Evolutionary conservation across 371 early-diverging fungal species (phyloP).

Genomic region (Haplosporangium sp.): DNA sequence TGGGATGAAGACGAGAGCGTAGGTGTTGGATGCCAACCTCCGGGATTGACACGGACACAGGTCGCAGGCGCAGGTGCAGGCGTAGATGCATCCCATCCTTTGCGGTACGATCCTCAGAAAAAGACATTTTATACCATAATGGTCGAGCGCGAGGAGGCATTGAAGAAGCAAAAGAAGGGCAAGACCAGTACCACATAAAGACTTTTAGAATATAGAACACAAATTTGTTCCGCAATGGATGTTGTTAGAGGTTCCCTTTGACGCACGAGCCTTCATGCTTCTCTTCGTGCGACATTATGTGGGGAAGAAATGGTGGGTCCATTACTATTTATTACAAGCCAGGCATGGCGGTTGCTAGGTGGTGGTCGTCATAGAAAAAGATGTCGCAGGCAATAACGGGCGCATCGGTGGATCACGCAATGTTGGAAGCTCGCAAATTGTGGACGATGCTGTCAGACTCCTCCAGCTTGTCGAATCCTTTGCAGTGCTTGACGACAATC

Average conservation of each 20-base stretch:
- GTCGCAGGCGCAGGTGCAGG: neutral
- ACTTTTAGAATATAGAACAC: neutral
- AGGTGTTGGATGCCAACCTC: conserved; percentile 36
- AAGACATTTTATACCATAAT: conserved; percentile 48
- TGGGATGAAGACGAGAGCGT: conserved; percentile 46
- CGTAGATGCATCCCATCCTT: neutral
- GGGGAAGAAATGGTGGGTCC: neutral
- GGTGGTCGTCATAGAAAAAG: neutral
- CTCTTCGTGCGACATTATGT: neutral
- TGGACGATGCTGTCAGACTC: conserved; percentile 53
- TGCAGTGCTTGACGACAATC: conserved; percentile 51
- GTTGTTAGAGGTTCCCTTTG: neutral
- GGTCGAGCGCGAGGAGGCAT: conserved; percentile 35
- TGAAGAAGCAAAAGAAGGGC: conserved; percentile 23
- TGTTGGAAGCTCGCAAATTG: conserved; percentile 54
- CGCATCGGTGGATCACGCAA: conserved; percentile 23
- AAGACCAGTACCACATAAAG: conserved; percentile 1
- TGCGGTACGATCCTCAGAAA: conserved; percentile 7
- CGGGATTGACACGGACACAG: conserved; percentile 5
- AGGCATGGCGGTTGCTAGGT: neutral
- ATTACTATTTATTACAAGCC: neutral
- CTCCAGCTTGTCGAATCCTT: conserved; percentile 56
- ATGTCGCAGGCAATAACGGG: neutral
- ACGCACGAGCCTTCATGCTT: conserved; percentile 2
- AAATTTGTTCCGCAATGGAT: neutral